Evolutionary conservation across 176 grass and related monocot species (phyloP), one percentile per base, ranked within the genome.

Genomic region (Bromus sterilis): DNA sequence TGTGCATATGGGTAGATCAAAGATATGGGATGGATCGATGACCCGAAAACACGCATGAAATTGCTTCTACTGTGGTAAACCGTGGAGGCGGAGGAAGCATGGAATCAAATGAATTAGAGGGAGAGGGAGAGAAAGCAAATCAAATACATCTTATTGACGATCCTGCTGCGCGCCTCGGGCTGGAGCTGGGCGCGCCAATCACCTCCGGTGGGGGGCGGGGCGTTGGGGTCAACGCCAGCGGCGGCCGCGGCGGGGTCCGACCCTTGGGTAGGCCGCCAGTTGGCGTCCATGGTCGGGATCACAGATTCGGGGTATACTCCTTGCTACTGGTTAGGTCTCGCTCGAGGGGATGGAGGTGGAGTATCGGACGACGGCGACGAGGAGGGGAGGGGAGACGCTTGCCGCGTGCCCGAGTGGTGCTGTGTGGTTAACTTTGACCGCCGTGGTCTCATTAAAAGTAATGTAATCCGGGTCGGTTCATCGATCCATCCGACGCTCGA

Each of bases 121-220:
- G n/a, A n/a, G n/a, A n/a, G n/a, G n/a, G n/a, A n/a, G n/a, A n/a
- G n/a, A n/a, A n/a, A n/a, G n/a, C n/a, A n/a, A n/a, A n/a, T n/a
- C n/a, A n/a, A n/a, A n/a, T 77, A 95, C 96, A 95, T 95, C 87
- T 89, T 95, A 15, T 93, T 95, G 44, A 99, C 90, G 68, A 93
- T 89, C 83, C 87, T 89, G 73, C 18, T 81, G 49, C 96, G 93
- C 15, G 93, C 88, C 65, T 93, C 89, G 12, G 89, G 87, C 77
- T 88, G 89, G 35, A 99, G 87, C 53, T 91, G 93, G 46, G n/a
- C 7, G 36, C 96, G 87, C 96, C 93, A 95, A 56, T 95, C 84
- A 56, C 36, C 51, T 4, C 77, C 86, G 34, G 73, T 74, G 26
- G 83, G 36, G 42, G 35, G 74, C 18, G 71, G 44, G 32, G 73